A percentile compares a stretch with the other conserved stretches of the same genome.
These are phyloP conservation scores for Globisporangium mamillatum DNA, from an alignment of 352 stramenopile species.

Conservation along the genomic window DNA sequence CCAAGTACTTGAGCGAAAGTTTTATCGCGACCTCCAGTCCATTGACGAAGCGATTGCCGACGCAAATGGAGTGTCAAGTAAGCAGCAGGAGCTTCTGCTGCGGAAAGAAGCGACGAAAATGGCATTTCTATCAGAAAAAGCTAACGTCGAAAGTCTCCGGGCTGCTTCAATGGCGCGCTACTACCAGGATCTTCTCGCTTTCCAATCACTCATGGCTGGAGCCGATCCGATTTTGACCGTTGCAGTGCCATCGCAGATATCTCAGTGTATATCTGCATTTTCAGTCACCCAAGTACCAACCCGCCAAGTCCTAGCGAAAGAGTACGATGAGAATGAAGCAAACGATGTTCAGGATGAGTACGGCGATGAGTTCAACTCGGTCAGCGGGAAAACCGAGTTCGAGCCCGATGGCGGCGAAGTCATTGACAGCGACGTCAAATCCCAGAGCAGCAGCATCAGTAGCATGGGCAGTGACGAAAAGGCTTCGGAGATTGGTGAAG, in stretches of 20 bases:
- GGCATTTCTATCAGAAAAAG: conserved; percentile 46
- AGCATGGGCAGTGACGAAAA: conserved; percentile 10
- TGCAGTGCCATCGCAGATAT: not conserved
- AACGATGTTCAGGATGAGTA: conserved; percentile 20
- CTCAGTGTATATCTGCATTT: not conserved
- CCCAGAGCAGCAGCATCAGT: not conserved
- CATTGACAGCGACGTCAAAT: conserved; percentile 6
- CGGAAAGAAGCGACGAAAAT: conserved; percentile 39
- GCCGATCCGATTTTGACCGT: not conserved
- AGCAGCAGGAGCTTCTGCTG: conserved; percentile 19
- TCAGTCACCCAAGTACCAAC: not conserved
- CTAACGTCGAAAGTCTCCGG: conserved; percentile 50
- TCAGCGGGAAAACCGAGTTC: conserved; percentile 20
- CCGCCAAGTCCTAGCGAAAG: not conserved
- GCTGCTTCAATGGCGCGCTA: conserved; percentile 53
- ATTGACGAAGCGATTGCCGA: conserved; percentile 20
- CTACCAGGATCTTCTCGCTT: conserved; percentile 60
- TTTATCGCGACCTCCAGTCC: conserved; percentile 26
- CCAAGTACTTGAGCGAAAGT: conserved; percentile 36
- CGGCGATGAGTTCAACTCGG: conserved; percentile 44
- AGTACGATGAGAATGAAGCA: not conserved
- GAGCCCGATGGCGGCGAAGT: not conserved
- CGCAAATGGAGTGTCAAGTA: not conserved
- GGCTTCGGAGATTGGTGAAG: conserved; percentile 1
- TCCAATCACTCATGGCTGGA: conserved; percentile 34